A percentile compares a stretch with the other conserved stretches of the same genome.
phyloP scores from a whole-genome alignment of 2,329 filamentous ascomycete genomes.

The Ophiostoma sp. region DNA sequence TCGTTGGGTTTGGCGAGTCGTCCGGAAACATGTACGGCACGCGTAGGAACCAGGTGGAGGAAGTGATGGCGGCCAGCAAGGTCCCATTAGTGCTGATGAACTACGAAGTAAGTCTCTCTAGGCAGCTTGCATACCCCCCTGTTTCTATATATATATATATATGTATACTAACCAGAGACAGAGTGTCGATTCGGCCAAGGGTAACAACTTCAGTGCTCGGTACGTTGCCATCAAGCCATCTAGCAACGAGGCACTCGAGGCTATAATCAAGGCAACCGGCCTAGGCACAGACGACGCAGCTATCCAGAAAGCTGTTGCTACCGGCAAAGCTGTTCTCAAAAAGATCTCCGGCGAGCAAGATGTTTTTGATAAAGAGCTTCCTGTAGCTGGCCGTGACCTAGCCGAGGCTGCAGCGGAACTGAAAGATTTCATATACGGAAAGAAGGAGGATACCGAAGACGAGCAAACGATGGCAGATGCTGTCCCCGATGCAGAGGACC shows the following conservation, averaged over 20 bases:
- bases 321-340: constrained; percentile 39
- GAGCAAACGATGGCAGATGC: not conserved
- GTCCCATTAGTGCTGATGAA: constrained; percentile 55
- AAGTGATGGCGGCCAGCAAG: constrained; percentile 48
- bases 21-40: constrained; percentile 52
- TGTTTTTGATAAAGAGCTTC: not conserved
- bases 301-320: constrained; percentile 41
- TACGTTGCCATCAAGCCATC: constrained; percentile 49
- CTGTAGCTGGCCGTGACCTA: not conserved
- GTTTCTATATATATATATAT: not conserved
- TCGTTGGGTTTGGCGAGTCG: constrained; percentile 51
- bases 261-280: constrained; percentile 39
- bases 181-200: constrained; percentile 53
- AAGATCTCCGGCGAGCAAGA: constrained; percentile 38
- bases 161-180: constrained; percentile 29
- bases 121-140: not conserved
- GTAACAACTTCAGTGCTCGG: constrained; percentile 51
- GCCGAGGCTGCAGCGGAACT: constrained; percentile 46
- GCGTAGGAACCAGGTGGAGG: constrained; percentile 48
- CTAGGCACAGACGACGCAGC: constrained; percentile 45
- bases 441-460: constrained; percentile 14
- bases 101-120: constrained; percentile 41
- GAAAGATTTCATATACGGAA: constrained; percentile 45
- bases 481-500: not conserved
- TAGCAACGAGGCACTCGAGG: constrained; percentile 35